Base-by-base conservation (phyloP, 768 basidiomycete species). In the Gelatoporia subvermispora region DNA sequence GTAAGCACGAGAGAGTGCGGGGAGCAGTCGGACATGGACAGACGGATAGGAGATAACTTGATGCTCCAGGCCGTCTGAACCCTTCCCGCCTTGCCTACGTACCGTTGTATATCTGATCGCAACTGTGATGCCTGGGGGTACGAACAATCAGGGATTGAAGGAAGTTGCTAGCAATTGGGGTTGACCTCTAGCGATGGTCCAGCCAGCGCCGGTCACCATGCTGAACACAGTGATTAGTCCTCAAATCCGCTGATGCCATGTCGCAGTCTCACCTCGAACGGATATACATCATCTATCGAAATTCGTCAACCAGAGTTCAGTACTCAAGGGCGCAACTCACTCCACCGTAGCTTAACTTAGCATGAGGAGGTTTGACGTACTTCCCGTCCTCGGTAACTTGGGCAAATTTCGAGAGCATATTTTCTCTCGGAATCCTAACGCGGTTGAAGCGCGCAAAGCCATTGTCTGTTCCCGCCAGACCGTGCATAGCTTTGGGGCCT, bases 331-430 rank as follows among this genome's bases (percentile, higher is more conserved):
- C 28, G 7, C 7, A 2, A 74, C 80, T 58, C 60, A 87, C 85
- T 2, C 86, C 85, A 44, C 83, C 83, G 52, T 86, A 88, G 53
- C 83, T 84, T 21, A 88, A 66, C 60, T 88, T 90, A 1, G 81
- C 74, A 57, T 89, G 87, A 25, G 79, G 79, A 16, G 87, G 85
- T 52, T 74, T 70, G 21, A 81, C 56, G 56, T 90, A 91, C 50
- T 66, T 62, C 2, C 85, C 84, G 0, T 78, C 80, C 24, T 79
- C 68, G 0, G 84, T 83, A 36, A 90, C 82, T 41, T 73, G 73
- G 1, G 87, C 82, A 52, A 88, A 89, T 45, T 78, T 81, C 37
- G 81, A 84, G 4, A 90, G 76, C 85, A 91, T 88, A 38, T 85
- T 69, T 49, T 75, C 76, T 43, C 79, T 76, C 1, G 85, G 84